phyloP scores from a whole-genome alignment of 2,329 filamentous ascomycete genomes.

The Fusarium sp. region DNA sequence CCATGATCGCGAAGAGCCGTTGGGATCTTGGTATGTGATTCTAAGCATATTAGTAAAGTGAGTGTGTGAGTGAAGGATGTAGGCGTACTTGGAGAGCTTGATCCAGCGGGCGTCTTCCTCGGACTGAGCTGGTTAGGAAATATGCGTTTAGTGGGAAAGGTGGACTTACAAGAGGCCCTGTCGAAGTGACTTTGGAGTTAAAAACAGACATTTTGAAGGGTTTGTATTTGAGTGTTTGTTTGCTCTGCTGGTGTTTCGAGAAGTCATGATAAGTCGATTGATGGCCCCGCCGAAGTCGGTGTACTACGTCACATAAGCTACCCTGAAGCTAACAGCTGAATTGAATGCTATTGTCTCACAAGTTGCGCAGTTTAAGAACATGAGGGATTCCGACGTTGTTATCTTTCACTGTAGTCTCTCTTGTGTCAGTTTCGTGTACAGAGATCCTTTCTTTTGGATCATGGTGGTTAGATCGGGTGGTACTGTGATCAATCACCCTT shows the following conservation, averaged over 20 bases:
- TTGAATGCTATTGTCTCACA: background rate
- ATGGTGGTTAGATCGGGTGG: no score
- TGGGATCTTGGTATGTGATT: conserved; percentile 74
- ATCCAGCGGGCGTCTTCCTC: conserved; percentile 70
- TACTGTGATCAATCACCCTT: no score
- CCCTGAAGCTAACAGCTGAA: conserved; percentile 23
- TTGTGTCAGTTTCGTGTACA: background rate
- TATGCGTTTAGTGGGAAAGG: background rate
- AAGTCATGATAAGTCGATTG: conserved; percentile 20
- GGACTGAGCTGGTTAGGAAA: conserved; percentile 52
- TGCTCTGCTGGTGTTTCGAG: conserved; percentile 5
- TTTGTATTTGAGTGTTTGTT: background rate
- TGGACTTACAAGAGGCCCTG: conserved; percentile 59
- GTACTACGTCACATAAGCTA: conserved; percentile 30
- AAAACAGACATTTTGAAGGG: conserved; percentile 56
- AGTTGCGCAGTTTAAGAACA: background rate
- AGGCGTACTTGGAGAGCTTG: conserved; percentile 67
- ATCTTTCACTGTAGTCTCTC: background rate
- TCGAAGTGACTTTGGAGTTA: conserved; percentile 60
- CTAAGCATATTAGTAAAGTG: conserved; percentile 53
- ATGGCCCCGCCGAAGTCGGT: conserved; percentile 37
- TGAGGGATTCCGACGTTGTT: background rate
- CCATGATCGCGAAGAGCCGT: conserved; percentile 72
- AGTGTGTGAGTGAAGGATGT: background rate
- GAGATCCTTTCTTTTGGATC: no score